Evolutionary conservation across 768 basidiomycete species (phyloP).

Genomic region (Exidia glandulosa): DNA sequence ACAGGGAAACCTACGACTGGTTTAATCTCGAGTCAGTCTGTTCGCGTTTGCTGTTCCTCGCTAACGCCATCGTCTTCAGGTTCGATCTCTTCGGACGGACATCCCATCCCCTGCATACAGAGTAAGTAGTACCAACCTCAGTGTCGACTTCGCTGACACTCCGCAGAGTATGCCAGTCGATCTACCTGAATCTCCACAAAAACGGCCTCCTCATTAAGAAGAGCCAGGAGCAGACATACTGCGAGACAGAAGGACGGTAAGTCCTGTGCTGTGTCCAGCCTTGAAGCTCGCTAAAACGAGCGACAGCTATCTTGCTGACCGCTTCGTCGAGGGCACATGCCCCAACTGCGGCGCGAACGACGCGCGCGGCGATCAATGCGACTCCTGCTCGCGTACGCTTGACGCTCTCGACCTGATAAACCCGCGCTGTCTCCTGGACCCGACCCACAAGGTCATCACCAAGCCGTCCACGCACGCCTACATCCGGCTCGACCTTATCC

Average conservation of each 20-base stretch:
- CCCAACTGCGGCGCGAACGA: constrained; percentile 92
- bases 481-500: constrained; percentile 72
- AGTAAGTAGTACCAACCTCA: constrained; percentile 37
- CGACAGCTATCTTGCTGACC: constrained; percentile 82
- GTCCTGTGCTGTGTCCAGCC: background rate
- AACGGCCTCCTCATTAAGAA: constrained; percentile 71
- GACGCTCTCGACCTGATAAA: constrained; percentile 89
- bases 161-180: constrained; percentile 76
- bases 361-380: constrained; percentile 97
- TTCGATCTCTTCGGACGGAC: constrained; percentile 97
- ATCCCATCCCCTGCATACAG: constrained; percentile 78
- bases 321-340: constrained; percentile 96
- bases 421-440: constrained; percentile 87
- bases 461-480: constrained; percentile 85
- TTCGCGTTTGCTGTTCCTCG: background rate
- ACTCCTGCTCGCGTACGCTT: constrained; percentile 82
- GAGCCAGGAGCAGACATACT: constrained; percentile 87
- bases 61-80: constrained; percentile 25
- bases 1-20: constrained; percentile 93
- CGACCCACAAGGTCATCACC: constrained; percentile 64
- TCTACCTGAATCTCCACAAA: constrained; percentile 75
- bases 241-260: constrained; percentile 69
- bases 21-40: constrained; percentile 77
- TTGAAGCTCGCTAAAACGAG: background rate
- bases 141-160: background rate